phyloP scores from a whole-genome alignment of 257 asterid species.

The Jacaranda copaia region DNA sequence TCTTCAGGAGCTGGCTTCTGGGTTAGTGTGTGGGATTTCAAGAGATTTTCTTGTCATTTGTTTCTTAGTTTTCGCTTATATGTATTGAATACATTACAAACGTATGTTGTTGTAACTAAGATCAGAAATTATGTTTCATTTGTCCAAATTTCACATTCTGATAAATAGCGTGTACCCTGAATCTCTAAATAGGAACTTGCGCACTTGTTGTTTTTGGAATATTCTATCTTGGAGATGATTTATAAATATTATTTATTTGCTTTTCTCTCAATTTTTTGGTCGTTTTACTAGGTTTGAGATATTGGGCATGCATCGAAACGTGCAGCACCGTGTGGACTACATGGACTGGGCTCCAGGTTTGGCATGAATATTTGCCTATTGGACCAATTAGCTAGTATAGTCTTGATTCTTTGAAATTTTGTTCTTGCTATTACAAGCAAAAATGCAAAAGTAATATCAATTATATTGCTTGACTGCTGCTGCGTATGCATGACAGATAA shows the following conservation, averaged over 20 bases:
- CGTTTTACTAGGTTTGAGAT: slow-evolving; percentile 68
- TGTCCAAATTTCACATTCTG: slow-evolving; percentile 1
- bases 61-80: not conserved
- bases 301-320: slow-evolving; percentile 87
- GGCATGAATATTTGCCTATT: not conserved
- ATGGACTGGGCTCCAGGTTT: slow-evolving; percentile 99
- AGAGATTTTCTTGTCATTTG: not conserved
- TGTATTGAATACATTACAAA: not conserved
- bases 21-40: slow-evolving; percentile 61
- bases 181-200: slow-evolving; percentile 6
- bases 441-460: slow-evolving; percentile 7
- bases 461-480: slow-evolving; percentile 24
- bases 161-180: not conserved
- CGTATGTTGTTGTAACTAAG: not conserved
- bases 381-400: slow-evolving; percentile 10
- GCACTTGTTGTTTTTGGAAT: slow-evolving; percentile 8
- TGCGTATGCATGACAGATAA: slow-evolving; percentile 3
- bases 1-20: slow-evolving; percentile 78
- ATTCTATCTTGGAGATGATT: slow-evolving; percentile 28
- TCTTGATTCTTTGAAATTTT: slow-evolving; percentile 9
- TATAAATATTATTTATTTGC: slow-evolving; percentile 26
- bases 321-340: slow-evolving; percentile 91
- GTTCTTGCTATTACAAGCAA: slow-evolving; percentile 14
- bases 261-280: slow-evolving; percentile 6
- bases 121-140: not conserved